Evolutionary conservation across 257 asterid genomes (phyloP).

Genomic region (Gardenia jasminoides): DNA sequence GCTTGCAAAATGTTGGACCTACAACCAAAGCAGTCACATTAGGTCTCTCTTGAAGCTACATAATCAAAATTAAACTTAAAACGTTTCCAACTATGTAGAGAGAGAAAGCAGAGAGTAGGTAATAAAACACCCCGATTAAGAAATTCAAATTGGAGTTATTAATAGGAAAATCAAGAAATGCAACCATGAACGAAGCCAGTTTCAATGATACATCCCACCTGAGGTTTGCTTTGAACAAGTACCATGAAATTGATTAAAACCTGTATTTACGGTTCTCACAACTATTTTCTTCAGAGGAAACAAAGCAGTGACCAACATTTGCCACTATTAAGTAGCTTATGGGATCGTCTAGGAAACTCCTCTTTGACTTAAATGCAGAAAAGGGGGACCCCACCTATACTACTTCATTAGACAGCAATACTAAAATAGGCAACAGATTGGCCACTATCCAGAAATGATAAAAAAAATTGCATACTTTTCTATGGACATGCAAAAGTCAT

Average conservation of each 20-base stretch:
- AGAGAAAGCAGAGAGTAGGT: no score
- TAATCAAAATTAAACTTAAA: not conserved
- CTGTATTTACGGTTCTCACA: not conserved
- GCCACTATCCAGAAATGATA: no score
- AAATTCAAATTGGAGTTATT: not conserved
- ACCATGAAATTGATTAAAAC: not conserved
- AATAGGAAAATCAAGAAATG: not conserved
- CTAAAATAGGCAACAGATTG: not conserved
- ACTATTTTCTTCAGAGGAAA: not conserved
- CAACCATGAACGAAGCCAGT: not conserved
- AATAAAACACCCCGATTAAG: not conserved
- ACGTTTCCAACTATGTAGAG: not conserved
- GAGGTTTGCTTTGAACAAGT: not conserved
- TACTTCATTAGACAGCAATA: not conserved
- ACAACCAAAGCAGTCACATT: slow-evolving; percentile 33
- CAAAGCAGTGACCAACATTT: not conserved
- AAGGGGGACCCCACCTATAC: not conserved
- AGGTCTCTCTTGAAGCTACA: slow-evolving; percentile 1
- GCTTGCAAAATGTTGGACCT: slow-evolving; percentile 63
- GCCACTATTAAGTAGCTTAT: not conserved
- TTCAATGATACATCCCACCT: not conserved
- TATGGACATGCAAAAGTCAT: not conserved
- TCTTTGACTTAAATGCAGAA: not conserved
- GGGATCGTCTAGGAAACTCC: not conserved
- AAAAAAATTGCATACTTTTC: not conserved